These are phyloP conservation scores for Psilocybe cubensis DNA, from an alignment of 768 basidiomycete species.

Conservation along the genomic window DNA sequence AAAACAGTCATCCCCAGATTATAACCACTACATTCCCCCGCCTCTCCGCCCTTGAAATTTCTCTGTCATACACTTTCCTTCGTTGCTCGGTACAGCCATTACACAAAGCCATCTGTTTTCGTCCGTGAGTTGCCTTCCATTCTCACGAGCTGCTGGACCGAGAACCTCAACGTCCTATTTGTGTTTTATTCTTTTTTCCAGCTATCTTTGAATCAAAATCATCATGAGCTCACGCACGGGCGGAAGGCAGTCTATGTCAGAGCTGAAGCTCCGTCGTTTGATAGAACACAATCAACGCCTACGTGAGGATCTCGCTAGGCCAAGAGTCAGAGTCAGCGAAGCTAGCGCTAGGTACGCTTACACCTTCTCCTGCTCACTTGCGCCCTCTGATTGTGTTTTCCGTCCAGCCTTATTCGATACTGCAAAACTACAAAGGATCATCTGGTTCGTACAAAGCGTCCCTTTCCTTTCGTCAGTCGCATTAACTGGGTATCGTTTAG, in stretches of 20 bases:
- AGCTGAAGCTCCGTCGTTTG: constrained; percentile 93
- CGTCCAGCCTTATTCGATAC: constrained; percentile 83
- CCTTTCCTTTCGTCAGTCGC: neutral
- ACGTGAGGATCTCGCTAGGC: constrained; percentile 87
- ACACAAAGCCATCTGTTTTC: neutral
- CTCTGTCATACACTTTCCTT: constrained; percentile 1
- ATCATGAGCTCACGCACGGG: constrained; percentile 64
- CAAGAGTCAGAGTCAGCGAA: constrained; percentile 89
- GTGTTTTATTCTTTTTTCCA: constrained; percentile 12
- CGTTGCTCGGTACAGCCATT: neutral
- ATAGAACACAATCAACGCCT: constrained; percentile 94
- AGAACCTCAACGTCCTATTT: too few relatives aligned
- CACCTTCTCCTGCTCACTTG: constrained; percentile 6
- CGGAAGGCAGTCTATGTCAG: constrained; percentile 90
- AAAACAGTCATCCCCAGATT: constrained; percentile 29
- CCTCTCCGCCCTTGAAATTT: constrained; percentile 1
- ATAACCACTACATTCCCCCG: constrained; percentile 26
- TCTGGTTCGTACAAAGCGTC: constrained; percentile 33
- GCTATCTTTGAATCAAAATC: constrained; percentile 17
- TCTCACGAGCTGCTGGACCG: neutral
- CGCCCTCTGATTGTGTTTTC: constrained; percentile 10
- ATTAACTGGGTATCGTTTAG: constrained; percentile 37
- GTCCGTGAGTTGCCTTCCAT: constrained; percentile 1
- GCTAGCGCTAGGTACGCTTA: constrained; percentile 78
- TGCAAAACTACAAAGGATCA: constrained; percentile 95